Evolutionary conservation across 1,139 yeast genomes (phyloP), one percentile per base, ranked within the genome.

Genomic region (Magnusiomyces fungicola): DNA sequence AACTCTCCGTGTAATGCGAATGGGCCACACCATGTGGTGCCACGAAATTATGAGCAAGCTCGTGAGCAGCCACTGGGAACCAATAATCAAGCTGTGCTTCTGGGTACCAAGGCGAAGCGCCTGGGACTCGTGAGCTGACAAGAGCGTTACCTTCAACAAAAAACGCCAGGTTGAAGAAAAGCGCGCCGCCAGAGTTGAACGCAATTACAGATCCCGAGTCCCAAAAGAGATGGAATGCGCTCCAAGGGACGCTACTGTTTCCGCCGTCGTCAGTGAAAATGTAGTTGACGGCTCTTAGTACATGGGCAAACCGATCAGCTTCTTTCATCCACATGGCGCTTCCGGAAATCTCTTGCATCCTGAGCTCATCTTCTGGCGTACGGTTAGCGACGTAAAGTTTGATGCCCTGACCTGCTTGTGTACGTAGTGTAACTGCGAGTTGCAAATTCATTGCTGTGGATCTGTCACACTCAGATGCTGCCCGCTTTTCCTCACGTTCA

Each of bases 41-140:
- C 3, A 58, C 67, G 38, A 69, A 47, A 50, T 70, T 70, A 55
- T 70, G 74, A 2, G 74, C 73, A 47, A 70, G 54, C 51, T 70
- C 74, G 48, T 70, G 74, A 1, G 73, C 72, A 50, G 67, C 57
- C 5, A 69, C 62, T 1, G 71, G 66, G 48, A 58, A 70, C 71
- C 73, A 70, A 54, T 58, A 69, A 49, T 66, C 65, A 44, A 64
- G 47, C 12, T 65, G 53, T n/a, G 56, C 54, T 7, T 49, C 50
- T 32, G 54, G 53, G 46, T 54, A 46, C 57, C 59, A 52, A 2
- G 22, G 34, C 4, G 53, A 47, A 4, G 55, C 52, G 2, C 56
- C 57, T 18, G 51, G 46, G 24, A 37, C 21, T 22, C 56, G 45
- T 25, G 50, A 46, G 27, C 56, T 25, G 2, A 51, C 45, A 45